Evolutionary conservation across 2,329 filamentous ascomycete genomes (phyloP).

Genomic region (Venturia effusa): DNA sequence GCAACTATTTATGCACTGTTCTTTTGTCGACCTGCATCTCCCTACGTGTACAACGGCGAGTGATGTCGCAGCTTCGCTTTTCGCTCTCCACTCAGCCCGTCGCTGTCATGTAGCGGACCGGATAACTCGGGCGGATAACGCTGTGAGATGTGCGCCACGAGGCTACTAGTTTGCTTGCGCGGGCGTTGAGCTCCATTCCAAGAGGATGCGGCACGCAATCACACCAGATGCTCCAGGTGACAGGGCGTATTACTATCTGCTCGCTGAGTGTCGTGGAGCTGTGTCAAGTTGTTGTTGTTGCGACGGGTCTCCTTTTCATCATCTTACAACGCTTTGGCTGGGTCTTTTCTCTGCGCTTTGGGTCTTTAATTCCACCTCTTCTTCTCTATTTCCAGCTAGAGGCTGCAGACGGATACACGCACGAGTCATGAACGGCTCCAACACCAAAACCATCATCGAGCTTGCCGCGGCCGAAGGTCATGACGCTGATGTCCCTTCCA

Average conservation of each 20-base stretch:
- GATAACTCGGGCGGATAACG: neutral
- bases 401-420: neutral
- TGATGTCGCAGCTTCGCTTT: neutral
- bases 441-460: conserved; percentile 17
- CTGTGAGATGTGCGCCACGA: neutral
- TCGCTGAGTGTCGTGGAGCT: neutral
- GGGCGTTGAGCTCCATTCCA: neutral
- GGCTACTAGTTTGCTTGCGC: neutral
- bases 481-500: conserved; percentile 28
- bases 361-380: neutral
- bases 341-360: too few species aligned
- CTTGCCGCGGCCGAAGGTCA: conserved; percentile 27
- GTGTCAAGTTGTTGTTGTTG: neutral
- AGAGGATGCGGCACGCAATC: neutral
- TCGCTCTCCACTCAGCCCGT: neutral
- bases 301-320: neutral
- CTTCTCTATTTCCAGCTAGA: neutral
- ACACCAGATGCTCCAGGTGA: neutral
- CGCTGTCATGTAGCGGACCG: neutral
- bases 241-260: neutral
- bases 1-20: neutral
- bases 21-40: neutral
- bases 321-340: too few species aligned
- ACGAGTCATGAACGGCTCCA: neutral
- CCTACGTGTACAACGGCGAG: neutral